These are phyloP conservation scores for Tylopilus rubrobrunneus DNA, from an alignment of 768 basidiomycete species.

Conservation along the genomic window DNA sequence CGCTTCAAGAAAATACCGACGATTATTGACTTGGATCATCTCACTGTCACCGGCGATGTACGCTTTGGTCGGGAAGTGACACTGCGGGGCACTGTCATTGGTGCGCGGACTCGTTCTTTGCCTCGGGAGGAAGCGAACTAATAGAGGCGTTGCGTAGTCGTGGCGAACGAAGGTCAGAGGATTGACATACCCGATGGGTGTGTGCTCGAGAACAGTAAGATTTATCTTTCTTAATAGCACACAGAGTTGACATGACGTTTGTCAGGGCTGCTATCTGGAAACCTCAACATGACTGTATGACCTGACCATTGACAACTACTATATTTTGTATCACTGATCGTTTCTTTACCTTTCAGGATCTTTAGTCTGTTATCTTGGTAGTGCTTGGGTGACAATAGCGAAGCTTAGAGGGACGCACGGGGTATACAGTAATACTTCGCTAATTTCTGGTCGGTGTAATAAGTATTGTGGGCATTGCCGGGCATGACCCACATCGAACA, in stretches of 20 bases:
- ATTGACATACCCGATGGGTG: constrained; percentile 85
- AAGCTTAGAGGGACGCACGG: no score
- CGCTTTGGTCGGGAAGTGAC: constrained; percentile 86
- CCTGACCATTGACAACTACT: neutral
- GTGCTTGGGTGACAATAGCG: no score
- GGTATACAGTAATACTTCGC: no score
- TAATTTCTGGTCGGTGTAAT: no score
- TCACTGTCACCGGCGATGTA: constrained; percentile 91
- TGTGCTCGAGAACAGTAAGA: constrained; percentile 64
- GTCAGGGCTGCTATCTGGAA: constrained; percentile 72
- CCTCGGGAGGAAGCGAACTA: neutral
- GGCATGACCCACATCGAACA: no score
- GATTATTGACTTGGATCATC: constrained; percentile 88
- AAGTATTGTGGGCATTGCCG: no score
- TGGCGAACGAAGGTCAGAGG: constrained; percentile 77
- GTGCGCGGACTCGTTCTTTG: constrained; percentile 30
- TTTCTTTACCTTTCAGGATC: constrained; percentile 3
- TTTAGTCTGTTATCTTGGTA: neutral
- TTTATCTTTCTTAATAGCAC: neutral
- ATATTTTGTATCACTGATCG: neutral
- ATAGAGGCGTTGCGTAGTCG: constrained; percentile 36
- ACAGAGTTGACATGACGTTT: neutral
- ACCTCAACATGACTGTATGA: constrained; percentile 65
- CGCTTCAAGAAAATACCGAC: constrained; percentile 93
- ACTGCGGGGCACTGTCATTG: constrained; percentile 75